A percentile compares a stretch with the other conserved stretches of the same genome.
These are phyloP conservation scores for Physcomitrellopsis africana DNA, from an alignment of 225 moss, liverwort and hornwort genomes.

Conservation along the genomic window DNA sequence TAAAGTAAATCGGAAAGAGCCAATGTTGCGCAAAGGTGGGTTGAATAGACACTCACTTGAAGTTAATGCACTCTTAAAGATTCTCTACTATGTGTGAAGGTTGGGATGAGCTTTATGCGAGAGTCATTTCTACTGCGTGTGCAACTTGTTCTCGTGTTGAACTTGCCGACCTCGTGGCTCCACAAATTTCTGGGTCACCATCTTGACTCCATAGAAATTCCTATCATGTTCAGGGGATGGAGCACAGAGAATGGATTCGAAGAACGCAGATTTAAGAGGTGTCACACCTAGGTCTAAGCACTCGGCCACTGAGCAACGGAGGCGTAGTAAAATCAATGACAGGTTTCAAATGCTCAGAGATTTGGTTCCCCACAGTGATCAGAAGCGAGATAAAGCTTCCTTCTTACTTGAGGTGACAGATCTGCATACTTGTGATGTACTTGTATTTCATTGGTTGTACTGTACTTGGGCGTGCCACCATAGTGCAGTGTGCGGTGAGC, in stretches of 20 bases:
- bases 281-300: conserved; percentile 82
- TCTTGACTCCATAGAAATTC: background rate
- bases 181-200: background rate
- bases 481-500: background rate
- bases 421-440: background rate
- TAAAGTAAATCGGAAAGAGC: conserved; percentile 57
- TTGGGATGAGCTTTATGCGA: too few species aligned
- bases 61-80: too few species aligned
- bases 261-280: conserved; percentile 54
- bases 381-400: conserved; percentile 82
- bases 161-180: too few species aligned
- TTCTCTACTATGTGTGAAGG: too few species aligned
- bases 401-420: conserved; percentile 68
- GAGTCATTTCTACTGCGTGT: too few species aligned
- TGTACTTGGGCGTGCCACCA: background rate
- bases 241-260: conserved; percentile 59
- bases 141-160: too few species aligned
- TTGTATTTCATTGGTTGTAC: background rate
- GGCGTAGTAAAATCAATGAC: conserved; percentile 80
- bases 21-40: conserved; percentile 54
- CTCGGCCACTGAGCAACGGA: conserved; percentile 77
- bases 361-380: conserved; percentile 80
- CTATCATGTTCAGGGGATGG: conserved; percentile 48
- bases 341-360: conserved; percentile 84
- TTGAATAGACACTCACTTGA: background rate